These are phyloP conservation scores for Cercospora nicotianae DNA, from an alignment of 2,329 filamentous ascomycete genomes.

Conservation along the genomic window DNA sequence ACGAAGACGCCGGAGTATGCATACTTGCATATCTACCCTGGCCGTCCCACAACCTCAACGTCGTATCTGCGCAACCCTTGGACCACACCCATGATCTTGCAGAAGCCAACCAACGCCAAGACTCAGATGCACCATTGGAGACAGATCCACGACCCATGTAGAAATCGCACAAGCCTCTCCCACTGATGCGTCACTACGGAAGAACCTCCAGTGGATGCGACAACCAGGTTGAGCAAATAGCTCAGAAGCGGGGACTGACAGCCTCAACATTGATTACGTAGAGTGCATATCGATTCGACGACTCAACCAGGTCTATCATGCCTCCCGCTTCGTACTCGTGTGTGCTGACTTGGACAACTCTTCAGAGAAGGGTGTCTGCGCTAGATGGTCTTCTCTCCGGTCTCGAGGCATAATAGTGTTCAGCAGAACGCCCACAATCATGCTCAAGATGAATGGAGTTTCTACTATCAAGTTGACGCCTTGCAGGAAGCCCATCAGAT, in stretches of 20 bases:
- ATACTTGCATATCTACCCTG: background rate
- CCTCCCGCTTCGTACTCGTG: background rate
- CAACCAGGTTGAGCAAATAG: background rate
- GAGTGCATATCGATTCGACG: background rate
- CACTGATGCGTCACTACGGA: background rate
- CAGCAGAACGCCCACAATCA: slow-evolving; percentile 24
- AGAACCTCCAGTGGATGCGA: background rate
- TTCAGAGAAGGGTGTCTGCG: background rate
- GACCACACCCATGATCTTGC: background rate
- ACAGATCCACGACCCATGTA: background rate
- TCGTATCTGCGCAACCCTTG: background rate
- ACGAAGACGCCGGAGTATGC: background rate
- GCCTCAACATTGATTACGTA: background rate
- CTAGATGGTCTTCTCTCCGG: slow-evolving; percentile 5
- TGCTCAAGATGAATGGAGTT: slow-evolving; percentile 27
- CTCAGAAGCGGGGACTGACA: background rate
- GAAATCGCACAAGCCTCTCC: background rate
- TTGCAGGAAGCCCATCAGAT: slow-evolving; percentile 25
- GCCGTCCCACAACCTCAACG: background rate
- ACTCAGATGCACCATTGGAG: background rate
- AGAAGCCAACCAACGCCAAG: background rate
- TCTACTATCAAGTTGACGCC: slow-evolving; percentile 27
- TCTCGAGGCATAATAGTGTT: slow-evolving; percentile 27
- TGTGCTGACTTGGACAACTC: background rate
- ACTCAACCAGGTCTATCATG: background rate